Percentiles rank a stretch among this genome's conserved stretches.
Conservation (phyloP, 805 yeast species). For the Lipomyces anomalus region DNA sequence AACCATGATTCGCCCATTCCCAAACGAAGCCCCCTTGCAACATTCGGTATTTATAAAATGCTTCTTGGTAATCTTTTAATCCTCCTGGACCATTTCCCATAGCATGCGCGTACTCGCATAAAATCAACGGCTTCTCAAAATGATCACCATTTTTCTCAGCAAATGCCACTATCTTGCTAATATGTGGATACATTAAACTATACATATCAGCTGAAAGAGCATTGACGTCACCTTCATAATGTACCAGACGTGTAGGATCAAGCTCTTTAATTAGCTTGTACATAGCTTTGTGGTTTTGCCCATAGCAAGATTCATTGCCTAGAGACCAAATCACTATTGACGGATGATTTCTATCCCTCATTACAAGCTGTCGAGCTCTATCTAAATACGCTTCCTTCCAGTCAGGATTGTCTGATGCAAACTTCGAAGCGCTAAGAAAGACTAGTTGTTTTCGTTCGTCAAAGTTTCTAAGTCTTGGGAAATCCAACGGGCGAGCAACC, state of each 20-base stretch:
- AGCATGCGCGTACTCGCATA: conserved; percentile 39
- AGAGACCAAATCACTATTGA: conserved; percentile 37
- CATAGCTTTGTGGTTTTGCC: conserved; percentile 34
- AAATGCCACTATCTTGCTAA: conserved; percentile 26
- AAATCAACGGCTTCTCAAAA: conserved; percentile 32
- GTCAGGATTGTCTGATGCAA: conserved; percentile 32
- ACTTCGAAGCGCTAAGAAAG: conserved; percentile 25
- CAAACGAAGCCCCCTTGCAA: conserved; percentile 39
- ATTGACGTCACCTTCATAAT: conserved; percentile 34
- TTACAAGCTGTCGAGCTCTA: conserved; percentile 32
- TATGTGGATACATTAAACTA: conserved; percentile 34
- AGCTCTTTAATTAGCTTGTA: conserved; percentile 27
- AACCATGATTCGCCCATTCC: conserved; percentile 41
- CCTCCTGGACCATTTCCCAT: conserved; percentile 40
- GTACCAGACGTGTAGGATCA: conserved; percentile 34
- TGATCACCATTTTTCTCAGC: conserved; percentile 19
- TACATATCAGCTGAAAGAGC: conserved; percentile 33
- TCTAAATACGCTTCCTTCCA: conserved; percentile 37
- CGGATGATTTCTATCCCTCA: conserved; percentile 36
- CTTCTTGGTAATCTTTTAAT: conserved; percentile 33
- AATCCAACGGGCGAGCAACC: conserved; percentile 5
- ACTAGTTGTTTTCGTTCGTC: conserved; percentile 13
- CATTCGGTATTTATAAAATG: conserved; percentile 30
- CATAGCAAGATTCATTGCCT: conserved; percentile 38
- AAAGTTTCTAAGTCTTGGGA: conserved; percentile 9